Evolutionary conservation across 148 eudicot genomes (phyloP).

Genomic region (Amaranthus palmeri): DNA sequence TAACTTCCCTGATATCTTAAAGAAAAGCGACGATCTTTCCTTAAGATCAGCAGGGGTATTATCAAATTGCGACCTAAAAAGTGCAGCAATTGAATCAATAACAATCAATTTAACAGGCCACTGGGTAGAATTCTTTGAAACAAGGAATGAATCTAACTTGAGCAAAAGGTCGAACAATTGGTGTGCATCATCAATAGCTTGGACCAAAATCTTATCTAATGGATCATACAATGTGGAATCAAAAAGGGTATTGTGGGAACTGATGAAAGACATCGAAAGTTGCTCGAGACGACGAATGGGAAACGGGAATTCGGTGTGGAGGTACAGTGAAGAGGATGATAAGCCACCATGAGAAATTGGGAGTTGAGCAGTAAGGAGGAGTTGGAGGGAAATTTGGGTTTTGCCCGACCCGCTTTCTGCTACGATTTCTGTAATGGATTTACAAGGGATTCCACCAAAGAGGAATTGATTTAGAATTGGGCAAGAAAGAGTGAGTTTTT

Average conservation of each 20-base stretch:
- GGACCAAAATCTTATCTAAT: constrained; percentile 35
- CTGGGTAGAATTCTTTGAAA: constrained; percentile 21
- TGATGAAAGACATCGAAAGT: constrained; percentile 35
- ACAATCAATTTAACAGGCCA: constrained; percentile 55
- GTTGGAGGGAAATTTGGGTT: constrained; percentile 84
- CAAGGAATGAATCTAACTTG: constrained; percentile 38
- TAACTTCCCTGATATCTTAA: constrained; percentile 59
- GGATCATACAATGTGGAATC: constrained; percentile 32
- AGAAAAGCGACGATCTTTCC: constrained; percentile 55
- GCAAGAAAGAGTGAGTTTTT: constrained; percentile 51
- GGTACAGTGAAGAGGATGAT: constrained; percentile 51
- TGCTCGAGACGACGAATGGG: constrained; percentile 74
- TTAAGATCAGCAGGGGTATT: constrained; percentile 53
- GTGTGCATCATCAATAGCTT: constrained; percentile 45
- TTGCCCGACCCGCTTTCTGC: constrained; percentile 83
- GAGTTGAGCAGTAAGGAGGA: constrained; percentile 76
- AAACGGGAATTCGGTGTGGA: constrained; percentile 79
- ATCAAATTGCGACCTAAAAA: constrained; percentile 72
- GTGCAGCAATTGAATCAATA: constrained; percentile 72
- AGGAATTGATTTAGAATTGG: constrained; percentile 58
- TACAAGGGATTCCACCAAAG: constrained; percentile 74
- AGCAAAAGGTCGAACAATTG: constrained; percentile 82
- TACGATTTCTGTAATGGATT: constrained; percentile 68
- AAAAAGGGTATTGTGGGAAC: constrained; percentile 21
- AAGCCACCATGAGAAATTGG: constrained; percentile 61